These are phyloP conservation scores for Boletus sp. DNA, from an alignment of 1,284 basidiomycete species.

Conservation along the genomic window DNA sequence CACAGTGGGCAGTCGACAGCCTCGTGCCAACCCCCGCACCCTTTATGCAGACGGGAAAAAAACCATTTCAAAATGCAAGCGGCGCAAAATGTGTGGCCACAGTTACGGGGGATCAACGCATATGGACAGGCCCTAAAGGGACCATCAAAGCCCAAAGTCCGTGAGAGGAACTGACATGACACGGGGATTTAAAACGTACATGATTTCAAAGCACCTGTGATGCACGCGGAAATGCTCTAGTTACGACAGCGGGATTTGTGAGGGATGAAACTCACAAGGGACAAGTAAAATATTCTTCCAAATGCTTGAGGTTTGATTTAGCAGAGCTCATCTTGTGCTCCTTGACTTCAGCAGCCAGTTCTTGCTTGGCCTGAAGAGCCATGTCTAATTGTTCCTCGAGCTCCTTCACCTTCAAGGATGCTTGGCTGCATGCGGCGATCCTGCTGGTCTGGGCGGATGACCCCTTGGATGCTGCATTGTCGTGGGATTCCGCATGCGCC, in stretches of 20 bases:
- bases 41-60: slow-evolving; percentile 56
- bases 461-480: neutral
- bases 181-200: slow-evolving; percentile 32
- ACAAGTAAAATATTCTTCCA: slow-evolving; percentile 54
- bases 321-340: slow-evolving; percentile 34
- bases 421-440: neutral
- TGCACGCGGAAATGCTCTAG: slow-evolving; percentile 8
- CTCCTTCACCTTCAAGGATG: slow-evolving; percentile 10
- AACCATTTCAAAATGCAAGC: slow-evolving; percentile 63
- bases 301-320: slow-evolving; percentile 40
- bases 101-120: slow-evolving; percentile 48
- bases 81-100: slow-evolving; percentile 65
- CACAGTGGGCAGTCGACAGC: slow-evolving; percentile 63
- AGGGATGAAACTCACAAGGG: slow-evolving; percentile 23
- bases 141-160: slow-evolving; percentile 15
- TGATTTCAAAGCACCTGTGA: slow-evolving; percentile 39
- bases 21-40: slow-evolving; percentile 63
- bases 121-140: slow-evolving; percentile 52
- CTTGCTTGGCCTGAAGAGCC: slow-evolving; percentile 38
- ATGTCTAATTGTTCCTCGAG: slow-evolving; percentile 38
- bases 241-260: slow-evolving; percentile 8
- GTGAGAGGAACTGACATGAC: slow-evolving; percentile 7
- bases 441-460: neutral
- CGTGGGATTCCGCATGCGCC: slow-evolving; percentile 1
- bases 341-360: slow-evolving; percentile 38